Evolutionary conservation across 2,329 filamentous ascomycete genomes (phyloP).

Genomic region (Diaporthe amygdali): DNA sequence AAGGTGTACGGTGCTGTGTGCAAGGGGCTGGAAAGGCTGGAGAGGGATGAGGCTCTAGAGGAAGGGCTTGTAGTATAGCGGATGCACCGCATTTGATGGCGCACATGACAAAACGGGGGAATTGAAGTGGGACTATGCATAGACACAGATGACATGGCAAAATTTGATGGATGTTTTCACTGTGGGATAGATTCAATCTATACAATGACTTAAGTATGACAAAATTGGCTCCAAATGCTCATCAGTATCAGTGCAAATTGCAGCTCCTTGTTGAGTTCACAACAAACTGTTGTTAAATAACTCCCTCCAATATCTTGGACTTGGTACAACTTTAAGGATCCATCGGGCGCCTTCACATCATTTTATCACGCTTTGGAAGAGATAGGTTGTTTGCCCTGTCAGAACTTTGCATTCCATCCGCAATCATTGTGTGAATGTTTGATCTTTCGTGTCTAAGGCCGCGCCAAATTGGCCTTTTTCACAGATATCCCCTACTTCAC

Average conservation of each 20-base stretch:
- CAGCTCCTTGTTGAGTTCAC: too few species aligned
- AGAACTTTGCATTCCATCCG: not conserved
- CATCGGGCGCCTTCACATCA: not conserved
- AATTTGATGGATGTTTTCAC: not conserved
- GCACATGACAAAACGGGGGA: not conserved
- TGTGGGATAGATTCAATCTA: not conserved
- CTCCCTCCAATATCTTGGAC: not conserved
- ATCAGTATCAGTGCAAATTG: not conserved
- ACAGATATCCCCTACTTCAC: not conserved
- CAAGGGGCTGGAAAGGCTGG: conserved; percentile 60
- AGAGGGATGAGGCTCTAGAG: conserved; percentile 57
- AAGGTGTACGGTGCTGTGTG: conserved; percentile 75
- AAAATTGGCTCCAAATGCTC: not conserved
- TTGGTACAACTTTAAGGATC: not conserved
- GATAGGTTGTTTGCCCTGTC: not conserved
- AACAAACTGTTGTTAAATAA: not conserved
- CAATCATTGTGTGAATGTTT: not conserved
- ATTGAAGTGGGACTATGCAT: not conserved
- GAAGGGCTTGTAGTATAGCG: conserved; percentile 27
- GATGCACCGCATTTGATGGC: not conserved
- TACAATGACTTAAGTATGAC: not conserved
- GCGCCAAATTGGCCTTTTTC: not conserved
- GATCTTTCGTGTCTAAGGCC: not conserved
- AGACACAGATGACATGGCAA: conserved; percentile 10
- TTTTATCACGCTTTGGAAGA: not conserved